Conservation (phyloP, 805 yeast species). For the Torulaspora quercuum region DNA sequence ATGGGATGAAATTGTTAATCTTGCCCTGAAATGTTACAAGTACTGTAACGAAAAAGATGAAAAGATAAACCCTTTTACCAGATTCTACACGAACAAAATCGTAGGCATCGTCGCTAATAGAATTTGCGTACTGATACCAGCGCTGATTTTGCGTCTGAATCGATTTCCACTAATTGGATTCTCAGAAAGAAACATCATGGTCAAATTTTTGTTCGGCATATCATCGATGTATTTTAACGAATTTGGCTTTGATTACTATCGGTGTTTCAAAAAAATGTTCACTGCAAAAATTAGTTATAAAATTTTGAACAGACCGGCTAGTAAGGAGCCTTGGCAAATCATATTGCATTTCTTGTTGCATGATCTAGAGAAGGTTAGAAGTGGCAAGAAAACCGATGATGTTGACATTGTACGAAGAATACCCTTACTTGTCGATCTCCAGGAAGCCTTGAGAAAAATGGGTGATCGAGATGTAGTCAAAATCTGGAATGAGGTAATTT, state of each 20-base stretch:
- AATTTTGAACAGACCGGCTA: slow-evolving; percentile 23
- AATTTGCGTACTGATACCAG: slow-evolving; percentile 27
- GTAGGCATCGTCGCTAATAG: slow-evolving; percentile 30
- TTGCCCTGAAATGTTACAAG: slow-evolving; percentile 22
- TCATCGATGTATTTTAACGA: slow-evolving; percentile 33
- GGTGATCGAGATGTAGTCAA: slow-evolving; percentile 12
- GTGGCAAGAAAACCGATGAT: slow-evolving; percentile 6
- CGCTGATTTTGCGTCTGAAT: slow-evolving; percentile 27
- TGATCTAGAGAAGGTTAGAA: slow-evolving; percentile 17
- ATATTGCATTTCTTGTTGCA: slow-evolving; percentile 26
- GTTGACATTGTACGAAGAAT: slow-evolving; percentile 8
- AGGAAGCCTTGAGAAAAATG: slow-evolving; percentile 8
- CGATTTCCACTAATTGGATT: slow-evolving; percentile 16
- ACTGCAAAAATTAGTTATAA: slow-evolving; percentile 30
- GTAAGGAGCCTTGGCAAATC: slow-evolving; percentile 28
- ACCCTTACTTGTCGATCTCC: slow-evolving; percentile 10
- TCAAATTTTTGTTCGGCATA: slow-evolving; percentile 22
- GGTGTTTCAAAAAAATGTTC: slow-evolving; percentile 33
- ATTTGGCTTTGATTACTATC: slow-evolving; percentile 31
- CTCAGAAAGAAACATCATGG: slow-evolving; percentile 16
- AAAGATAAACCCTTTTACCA: slow-evolving; percentile 18
- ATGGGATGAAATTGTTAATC: slow-evolving; percentile 23
- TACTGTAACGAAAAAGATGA: slow-evolving; percentile 19
- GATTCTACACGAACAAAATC: slow-evolving; percentile 30
- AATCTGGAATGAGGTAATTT: slow-evolving; percentile 21